Percentiles rank a stretch among this genome's conserved stretches.
Conservation (phyloP, 2,329 filamentous ascomycete genomes). For the Hypoxylon rubiginosum region DNA sequence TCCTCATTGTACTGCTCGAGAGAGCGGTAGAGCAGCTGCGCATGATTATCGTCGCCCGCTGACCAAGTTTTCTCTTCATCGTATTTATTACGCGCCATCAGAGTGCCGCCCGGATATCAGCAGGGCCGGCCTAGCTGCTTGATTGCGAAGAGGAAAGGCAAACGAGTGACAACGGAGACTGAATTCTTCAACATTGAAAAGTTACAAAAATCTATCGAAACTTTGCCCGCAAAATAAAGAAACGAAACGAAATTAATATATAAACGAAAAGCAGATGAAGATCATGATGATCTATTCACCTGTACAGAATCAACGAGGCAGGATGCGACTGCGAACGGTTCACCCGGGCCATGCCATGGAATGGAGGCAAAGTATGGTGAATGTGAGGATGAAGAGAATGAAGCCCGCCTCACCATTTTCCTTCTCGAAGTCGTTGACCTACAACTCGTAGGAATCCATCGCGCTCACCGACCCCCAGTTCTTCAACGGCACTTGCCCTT, state of each 20-base stretch:
- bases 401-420: slow-evolving; percentile 25
- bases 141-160: background rate
- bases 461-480: slow-evolving; percentile 22
- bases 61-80: slow-evolving; percentile 34
- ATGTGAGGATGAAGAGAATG: slow-evolving; percentile 26
- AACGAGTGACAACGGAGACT: slow-evolving; percentile 12
- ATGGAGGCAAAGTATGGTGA: slow-evolving; percentile 28
- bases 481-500: slow-evolving; percentile 22
- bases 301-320: slow-evolving; percentile 41
- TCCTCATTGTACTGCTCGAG: slow-evolving; percentile 45
- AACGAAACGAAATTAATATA: slow-evolving; percentile 21
- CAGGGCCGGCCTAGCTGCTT: slow-evolving; percentile 32
- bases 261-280: slow-evolving; percentile 6
- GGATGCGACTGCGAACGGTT: slow-evolving; percentile 41
- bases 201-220: slow-evolving; percentile 10
- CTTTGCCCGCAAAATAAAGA: slow-evolving; percentile 16
- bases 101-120: slow-evolving; percentile 18
- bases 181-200: slow-evolving; percentile 14
- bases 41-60: slow-evolving; percentile 34
- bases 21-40: slow-evolving; percentile 44
- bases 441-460: slow-evolving; percentile 1
- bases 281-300: slow-evolving; percentile 33
- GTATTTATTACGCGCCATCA: slow-evolving; percentile 34
- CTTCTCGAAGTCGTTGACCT: background rate
- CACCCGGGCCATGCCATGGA: slow-evolving; percentile 45